A percentile compares a stretch with the other conserved stretches of the same genome.
These are phyloP conservation scores for Leersia perrieri DNA, from an alignment of 176 grass and related monocot species.

Conservation along the genomic window DNA sequence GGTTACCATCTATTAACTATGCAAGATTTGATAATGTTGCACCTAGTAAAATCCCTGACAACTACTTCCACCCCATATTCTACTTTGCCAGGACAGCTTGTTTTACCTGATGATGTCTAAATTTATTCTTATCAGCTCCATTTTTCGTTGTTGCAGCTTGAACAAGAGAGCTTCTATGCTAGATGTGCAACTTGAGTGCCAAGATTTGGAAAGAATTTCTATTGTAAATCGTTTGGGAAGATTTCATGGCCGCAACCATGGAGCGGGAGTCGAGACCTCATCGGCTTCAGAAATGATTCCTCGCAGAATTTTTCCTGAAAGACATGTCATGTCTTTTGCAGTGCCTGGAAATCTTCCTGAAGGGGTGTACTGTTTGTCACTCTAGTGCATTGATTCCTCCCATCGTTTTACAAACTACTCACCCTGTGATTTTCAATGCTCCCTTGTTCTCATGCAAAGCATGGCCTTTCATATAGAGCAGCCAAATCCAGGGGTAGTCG, in stretches of 20 bases:
- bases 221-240: constrained; percentile 83
- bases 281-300: constrained; percentile 42
- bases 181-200: constrained; percentile 85
- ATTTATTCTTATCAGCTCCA: constrained; percentile 15
- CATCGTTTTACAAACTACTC: constrained; percentile 20
- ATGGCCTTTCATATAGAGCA: constrained; percentile 31
- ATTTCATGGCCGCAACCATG: constrained; percentile 77
- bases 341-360: constrained; percentile 83
- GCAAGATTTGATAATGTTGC: not conserved
- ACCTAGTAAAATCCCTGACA: not conserved
- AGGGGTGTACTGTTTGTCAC: constrained; percentile 54
- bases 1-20: constrained; percentile 5
- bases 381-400: constrained; percentile 56
- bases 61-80: not conserved
- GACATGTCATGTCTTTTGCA: constrained; percentile 63
- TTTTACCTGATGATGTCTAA: constrained; percentile 15
- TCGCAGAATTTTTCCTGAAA: constrained; percentile 62
- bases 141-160: constrained; percentile 54
- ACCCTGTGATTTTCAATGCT: constrained; percentile 33
- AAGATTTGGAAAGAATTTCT: constrained; percentile 92
- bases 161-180: constrained; percentile 77
- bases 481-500: constrained; percentile 32
- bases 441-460: constrained; percentile 55
- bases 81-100: not conserved
- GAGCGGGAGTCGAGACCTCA: constrained; percentile 44